Evolutionary conservation across 2,329 filamentous ascomycete species (phyloP), one percentile per base, ranked within the genome.

Genomic region (Amauroascus niger): DNA sequence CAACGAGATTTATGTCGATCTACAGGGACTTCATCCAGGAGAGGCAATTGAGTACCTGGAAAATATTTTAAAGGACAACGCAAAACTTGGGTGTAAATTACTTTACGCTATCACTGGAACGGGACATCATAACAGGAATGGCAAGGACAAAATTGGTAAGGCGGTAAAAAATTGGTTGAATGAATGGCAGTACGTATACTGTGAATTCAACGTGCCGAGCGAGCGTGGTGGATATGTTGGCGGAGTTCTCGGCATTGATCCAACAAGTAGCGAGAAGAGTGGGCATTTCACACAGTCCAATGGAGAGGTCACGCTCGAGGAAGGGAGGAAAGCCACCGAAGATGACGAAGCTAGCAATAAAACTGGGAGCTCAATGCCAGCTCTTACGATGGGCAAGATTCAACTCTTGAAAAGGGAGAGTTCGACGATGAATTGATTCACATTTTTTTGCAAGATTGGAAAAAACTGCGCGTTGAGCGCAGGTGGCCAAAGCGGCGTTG

Each of bases 71-170:
- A 76, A 90, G 57, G 88, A 94, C 64, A 93, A 96, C 64, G 79
- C 78, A 60, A 78, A 81, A 60, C 82, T 86, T 61, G 78, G 78
- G 33, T 71, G 75, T 4, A 79, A 83, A 20, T 87, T 91, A 2
- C 80, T 98, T 40, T 98, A 97, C 67, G 90, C 90, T 60, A 97
- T 98, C 67, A 96, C 90, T 1, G 93, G 93, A 43, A 97, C 91
- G 0, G 93, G 91, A 2, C 90, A 97, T 65, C 93, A 98, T 71
- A 95, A 88, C 68, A 97, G 97, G 76, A 96, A 96, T 66, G 91
- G 93, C 63, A 97, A 97, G 69, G 93, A 98, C 71, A 98, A 98
- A 72, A 88, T 98, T 33, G 91, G 91, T 65, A 95, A 95, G 72
- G 89, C 90, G 1, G 84, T 97, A 58, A 84, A 93, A 52, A 82